These are phyloP conservation scores for Dentipellis sp. DNA, from an alignment of 768 basidiomycete genomes.

Conservation along the genomic window DNA sequence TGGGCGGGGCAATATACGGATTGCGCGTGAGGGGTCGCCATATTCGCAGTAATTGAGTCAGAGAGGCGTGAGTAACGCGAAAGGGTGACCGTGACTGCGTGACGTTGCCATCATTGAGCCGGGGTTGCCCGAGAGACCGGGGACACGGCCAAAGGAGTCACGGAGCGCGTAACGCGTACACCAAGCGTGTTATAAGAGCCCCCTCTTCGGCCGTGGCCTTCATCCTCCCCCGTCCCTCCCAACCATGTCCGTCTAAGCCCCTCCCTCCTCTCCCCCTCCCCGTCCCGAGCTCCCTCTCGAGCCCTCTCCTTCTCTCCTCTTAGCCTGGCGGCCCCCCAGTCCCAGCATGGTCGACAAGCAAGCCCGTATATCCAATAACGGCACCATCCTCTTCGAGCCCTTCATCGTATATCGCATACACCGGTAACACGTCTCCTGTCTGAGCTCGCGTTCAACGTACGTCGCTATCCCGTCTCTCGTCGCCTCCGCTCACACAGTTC, in stretches of 20 bases:
- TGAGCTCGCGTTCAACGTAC: conserved; percentile 1
- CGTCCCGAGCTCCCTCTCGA: conserved; percentile 14
- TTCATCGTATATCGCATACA: conserved; percentile 86
- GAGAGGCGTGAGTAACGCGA: background rate
- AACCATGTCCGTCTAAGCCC: conserved; percentile 29
- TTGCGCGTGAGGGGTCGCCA: background rate
- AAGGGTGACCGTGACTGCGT: background rate
- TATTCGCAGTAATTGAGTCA: background rate
- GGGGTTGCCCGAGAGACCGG: background rate
- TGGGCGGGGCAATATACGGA: background rate
- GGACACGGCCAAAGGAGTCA: conserved; percentile 10
- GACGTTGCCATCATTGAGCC: conserved; percentile 6
- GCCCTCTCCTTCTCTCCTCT: conserved; percentile 7
- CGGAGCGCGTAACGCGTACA: conserved; percentile 8
- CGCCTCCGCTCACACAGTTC: background rate
- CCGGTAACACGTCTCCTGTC: conserved; percentile 28
- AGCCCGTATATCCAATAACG: conserved; percentile 73
- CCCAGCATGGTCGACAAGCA: conserved; percentile 78
- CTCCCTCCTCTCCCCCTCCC: conserved; percentile 10
- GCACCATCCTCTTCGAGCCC: conserved; percentile 80
- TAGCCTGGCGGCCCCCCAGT: conserved; percentile 21
- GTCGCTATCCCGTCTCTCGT: conserved; percentile 1
- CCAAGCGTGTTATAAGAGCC: conserved; percentile 29
- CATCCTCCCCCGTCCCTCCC: conserved; percentile 13
- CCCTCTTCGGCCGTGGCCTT: conserved; percentile 17